phyloP scores from a whole-genome alignment of 2,329 filamentous ascomycete genomes.

The Didymella segeticola region DNA sequence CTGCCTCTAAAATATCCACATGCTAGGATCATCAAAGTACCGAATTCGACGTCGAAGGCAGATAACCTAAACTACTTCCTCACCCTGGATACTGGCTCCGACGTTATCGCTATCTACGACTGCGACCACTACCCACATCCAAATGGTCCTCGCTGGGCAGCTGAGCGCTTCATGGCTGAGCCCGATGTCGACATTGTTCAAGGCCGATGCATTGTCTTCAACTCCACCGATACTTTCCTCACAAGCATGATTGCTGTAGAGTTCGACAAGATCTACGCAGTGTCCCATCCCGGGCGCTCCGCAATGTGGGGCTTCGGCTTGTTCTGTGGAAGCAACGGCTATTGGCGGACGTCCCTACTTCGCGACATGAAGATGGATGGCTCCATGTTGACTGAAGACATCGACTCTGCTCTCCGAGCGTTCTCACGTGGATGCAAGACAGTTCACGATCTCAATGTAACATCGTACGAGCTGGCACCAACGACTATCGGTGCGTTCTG shows the following conservation, averaged over 20 bases:
- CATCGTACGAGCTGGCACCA: conserved; percentile 58
- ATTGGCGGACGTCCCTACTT: conserved; percentile 55
- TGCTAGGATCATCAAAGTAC: conserved; percentile 56
- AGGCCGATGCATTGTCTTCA: conserved; percentile 58
- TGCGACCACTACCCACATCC: conserved; percentile 60
- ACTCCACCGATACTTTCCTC: conserved; percentile 53
- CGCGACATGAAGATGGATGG: conserved; percentile 58
- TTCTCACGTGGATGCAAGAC: conserved; percentile 53
- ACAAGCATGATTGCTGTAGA: conserved; percentile 58
- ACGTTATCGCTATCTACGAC: conserved; percentile 58
- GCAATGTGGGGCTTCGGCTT: conserved; percentile 58
- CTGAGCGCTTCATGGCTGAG: conserved; percentile 55
- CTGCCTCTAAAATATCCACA: conserved; percentile 50
- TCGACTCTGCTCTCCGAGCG: conserved; percentile 57
- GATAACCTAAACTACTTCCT: conserved; percentile 60
- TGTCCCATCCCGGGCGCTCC: conserved; percentile 57
- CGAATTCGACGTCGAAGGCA: conserved; percentile 58
- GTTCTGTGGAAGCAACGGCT: conserved; percentile 59
- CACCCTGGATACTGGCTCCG: conserved; percentile 52
- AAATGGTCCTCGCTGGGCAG: conserved; percentile 57
- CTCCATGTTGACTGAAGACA: conserved; percentile 59
- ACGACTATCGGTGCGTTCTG: conserved; percentile 54
- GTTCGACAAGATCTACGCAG: conserved; percentile 61
- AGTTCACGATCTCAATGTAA: conserved; percentile 58
- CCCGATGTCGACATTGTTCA: conserved; percentile 57